These are phyloP conservation scores for Ophiorrhiza pumila DNA, from an alignment of 257 asterid genomes.

Conservation along the genomic window DNA sequence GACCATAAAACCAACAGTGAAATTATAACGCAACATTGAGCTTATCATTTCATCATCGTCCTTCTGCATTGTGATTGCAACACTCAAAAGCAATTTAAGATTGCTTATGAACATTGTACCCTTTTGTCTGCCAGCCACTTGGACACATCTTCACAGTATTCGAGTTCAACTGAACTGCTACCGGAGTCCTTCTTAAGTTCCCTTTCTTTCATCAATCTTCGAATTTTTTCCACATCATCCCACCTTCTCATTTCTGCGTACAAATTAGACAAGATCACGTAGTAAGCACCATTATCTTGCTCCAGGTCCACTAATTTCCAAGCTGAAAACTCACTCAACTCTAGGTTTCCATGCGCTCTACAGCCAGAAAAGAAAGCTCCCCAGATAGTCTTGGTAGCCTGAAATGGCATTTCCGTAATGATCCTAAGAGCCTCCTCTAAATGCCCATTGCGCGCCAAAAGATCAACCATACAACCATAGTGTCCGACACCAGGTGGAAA, in stretches of 20 bases:
- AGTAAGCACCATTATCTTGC: constrained; percentile 45
- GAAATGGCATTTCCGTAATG: constrained; percentile 51
- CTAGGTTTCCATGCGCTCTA: constrained; percentile 42
- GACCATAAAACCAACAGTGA: too few relatives aligned
- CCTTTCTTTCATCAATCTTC: constrained; percentile 45
- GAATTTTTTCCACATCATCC: constrained; percentile 48
- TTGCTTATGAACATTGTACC: too few relatives aligned
- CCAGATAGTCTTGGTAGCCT: constrained; percentile 56
- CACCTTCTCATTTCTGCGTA: constrained; percentile 63
- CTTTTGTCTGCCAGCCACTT: constrained; percentile 27
- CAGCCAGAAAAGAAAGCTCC: constrained; percentile 63
- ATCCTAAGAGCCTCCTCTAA: constrained; percentile 46
- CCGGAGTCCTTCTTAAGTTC: constrained; percentile 56
- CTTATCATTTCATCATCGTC: too few relatives aligned
- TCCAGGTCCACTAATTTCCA: constrained; percentile 63
- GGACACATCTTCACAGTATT: constrained; percentile 15
- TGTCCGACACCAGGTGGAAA: constrained; percentile 57
- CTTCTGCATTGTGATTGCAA: too few relatives aligned
- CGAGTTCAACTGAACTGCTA: constrained; percentile 42
- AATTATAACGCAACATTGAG: too few relatives aligned
- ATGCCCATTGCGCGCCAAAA: constrained; percentile 45
- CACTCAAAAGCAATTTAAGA: too few relatives aligned
- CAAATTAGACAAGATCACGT: constrained; percentile 49
- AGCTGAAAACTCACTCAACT: constrained; percentile 59
- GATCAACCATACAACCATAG: constrained; percentile 61